Percentiles rank a stretch among this genome's conserved stretches.
These are phyloP conservation scores for Botrytis pseudocinerea DNA, from an alignment of 2,329 filamentous ascomycete species.

Conservation along the genomic window DNA sequence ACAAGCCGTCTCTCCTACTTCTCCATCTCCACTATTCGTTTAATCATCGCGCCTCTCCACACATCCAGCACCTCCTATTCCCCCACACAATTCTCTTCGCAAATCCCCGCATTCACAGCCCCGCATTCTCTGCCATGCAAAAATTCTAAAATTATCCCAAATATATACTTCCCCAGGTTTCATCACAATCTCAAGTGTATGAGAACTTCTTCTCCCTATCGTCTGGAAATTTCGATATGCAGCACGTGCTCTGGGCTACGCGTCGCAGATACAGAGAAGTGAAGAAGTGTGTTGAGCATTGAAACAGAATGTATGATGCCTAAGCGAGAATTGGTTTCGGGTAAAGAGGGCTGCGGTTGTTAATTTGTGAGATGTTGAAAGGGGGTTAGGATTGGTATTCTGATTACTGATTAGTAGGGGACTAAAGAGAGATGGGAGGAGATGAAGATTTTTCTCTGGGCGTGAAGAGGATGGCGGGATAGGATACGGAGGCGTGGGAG, in stretches of 20 bases:
- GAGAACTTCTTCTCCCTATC: rapidly evolving
- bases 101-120: not conserved
- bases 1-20: not conserved
- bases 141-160: not conserved
- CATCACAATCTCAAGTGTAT: not conserved
- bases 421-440: not conserved
- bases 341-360: too few species aligned
- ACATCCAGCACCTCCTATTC: not conserved
- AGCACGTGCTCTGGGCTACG: not conserved
- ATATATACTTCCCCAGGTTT: not conserved
- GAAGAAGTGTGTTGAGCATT: not conserved
- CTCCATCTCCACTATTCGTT: not conserved
- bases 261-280: too few species aligned
- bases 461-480: not conserved
- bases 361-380: too few species aligned
- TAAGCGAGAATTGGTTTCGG: too few species aligned
- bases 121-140: not conserved
- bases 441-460: rapidly evolving
- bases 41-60: not conserved
- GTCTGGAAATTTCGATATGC: not conserved
- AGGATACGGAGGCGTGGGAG: not conserved
- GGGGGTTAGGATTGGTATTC: too few species aligned
- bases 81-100: not conserved
- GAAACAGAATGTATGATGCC: not conserved
- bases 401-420: too few species aligned